Conservation (phyloP, 768 basidiomycete genomes). For the Cystobasidium ongulense region DNA sequence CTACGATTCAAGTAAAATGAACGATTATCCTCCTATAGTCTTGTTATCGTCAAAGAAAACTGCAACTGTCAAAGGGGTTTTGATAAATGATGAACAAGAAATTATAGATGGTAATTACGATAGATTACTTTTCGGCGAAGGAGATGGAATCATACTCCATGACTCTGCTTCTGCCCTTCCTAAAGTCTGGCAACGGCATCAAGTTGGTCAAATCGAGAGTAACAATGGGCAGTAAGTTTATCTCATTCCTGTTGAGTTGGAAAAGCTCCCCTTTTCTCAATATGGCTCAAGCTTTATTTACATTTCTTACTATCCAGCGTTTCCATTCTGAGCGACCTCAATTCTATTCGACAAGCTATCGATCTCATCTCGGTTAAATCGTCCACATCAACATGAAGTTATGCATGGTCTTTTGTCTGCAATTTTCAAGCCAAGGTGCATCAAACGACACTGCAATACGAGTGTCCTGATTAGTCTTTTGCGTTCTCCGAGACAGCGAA, state of each 20-base stretch:
- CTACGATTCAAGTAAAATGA: conserved; percentile 33
- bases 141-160: conserved; percentile 29
- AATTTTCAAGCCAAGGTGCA: too few relatives aligned
- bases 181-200: background rate
- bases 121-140: conserved; percentile 33
- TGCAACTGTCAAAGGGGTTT: conserved; percentile 36
- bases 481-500: too few relatives aligned
- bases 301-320: background rate
- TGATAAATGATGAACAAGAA: conserved; percentile 10
- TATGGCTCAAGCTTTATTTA: too few relatives aligned
- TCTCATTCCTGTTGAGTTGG: background rate
- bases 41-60: conserved; percentile 31
- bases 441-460: too few relatives aligned
- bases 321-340: conserved; percentile 1
- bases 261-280: background rate
- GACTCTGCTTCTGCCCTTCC: conserved; percentile 12
- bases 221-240: conserved; percentile 8
- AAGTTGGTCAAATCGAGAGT: background rate
- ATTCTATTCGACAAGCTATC: background rate
- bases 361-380: background rate
- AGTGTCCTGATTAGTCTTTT: too few relatives aligned
- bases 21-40: conserved; percentile 36
- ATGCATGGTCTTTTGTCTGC: too few relatives aligned
- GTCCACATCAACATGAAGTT: background rate
- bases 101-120: conserved; percentile 34